A percentile compares a stretch with the other conserved stretches of the same genome.
Conservation (phyloP, 352 stramenopile species). For the Phytophthora podocarpi region DNA sequence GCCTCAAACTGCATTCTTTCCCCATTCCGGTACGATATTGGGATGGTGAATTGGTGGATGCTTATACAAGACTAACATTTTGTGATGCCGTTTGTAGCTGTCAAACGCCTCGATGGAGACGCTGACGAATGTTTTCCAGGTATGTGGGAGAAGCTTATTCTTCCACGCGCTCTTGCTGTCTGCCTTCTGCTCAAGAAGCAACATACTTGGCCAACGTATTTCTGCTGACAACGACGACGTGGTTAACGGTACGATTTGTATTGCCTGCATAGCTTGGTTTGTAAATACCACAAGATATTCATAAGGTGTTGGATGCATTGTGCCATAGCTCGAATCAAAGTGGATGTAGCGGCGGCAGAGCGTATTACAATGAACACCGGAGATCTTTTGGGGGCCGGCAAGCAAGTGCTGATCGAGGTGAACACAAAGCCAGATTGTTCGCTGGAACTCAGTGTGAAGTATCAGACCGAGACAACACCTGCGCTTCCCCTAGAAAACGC, state of each 20-base stretch:
- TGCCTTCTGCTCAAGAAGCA: constrained; percentile 73
- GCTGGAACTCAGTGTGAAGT: constrained; percentile 68
- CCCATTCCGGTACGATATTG: constrained; percentile 64
- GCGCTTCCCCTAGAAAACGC: constrained; percentile 43
- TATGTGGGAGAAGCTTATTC: constrained; percentile 85
- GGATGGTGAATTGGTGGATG: not conserved
- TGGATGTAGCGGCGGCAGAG: constrained; percentile 79
- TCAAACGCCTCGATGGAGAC: constrained; percentile 64
- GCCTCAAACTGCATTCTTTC: constrained; percentile 79
- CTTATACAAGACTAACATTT: constrained; percentile 5
- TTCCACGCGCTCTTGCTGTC: constrained; percentile 85
- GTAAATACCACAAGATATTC: not conserved
- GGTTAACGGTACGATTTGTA: constrained; percentile 52
- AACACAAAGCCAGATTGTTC: constrained; percentile 66
- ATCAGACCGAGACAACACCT: constrained; percentile 39
- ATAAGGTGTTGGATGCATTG: not conserved
- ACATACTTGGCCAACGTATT: constrained; percentile 71
- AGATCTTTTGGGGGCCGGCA: constrained; percentile 53
- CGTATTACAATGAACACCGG: constrained; percentile 82
- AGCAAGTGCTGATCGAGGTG: constrained; percentile 76
- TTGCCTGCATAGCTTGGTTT: not conserved
- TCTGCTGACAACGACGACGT: constrained; percentile 64
- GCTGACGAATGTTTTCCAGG: constrained; percentile 71
- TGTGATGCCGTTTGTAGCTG: constrained; percentile 38
- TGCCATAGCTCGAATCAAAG: constrained; percentile 68